A percentile compares a stretch with the other conserved stretches of the same genome.
Conservation (phyloP, 805 yeast genomes). For the Wickerhamiella sergipiensis region DNA sequence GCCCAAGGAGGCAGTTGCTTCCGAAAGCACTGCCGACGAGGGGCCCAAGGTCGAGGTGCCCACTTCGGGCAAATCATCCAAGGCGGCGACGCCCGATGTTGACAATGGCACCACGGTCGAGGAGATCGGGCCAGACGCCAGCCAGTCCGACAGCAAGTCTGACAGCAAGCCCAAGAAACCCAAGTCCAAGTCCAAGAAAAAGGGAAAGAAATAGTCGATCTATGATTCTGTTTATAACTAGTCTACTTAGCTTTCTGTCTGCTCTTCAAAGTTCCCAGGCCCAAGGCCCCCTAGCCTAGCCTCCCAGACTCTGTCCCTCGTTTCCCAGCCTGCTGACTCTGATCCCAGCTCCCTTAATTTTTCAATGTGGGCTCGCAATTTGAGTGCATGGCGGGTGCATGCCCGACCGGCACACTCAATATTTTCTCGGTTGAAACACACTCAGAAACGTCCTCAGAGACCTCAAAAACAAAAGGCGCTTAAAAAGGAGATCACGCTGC, state of each 20-base stretch:
- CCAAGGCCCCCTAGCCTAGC: too few relatives aligned
- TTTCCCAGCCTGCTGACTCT: neutral
- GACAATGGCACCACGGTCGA: neutral
- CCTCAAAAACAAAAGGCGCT: neutral
- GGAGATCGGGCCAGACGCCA: neutral
- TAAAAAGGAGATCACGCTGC: constrained; percentile 28
- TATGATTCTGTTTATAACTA: too few relatives aligned
- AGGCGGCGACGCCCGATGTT: neutral
- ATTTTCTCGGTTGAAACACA: neutral
- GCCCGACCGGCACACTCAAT: neutral
- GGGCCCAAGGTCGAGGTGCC: neutral
- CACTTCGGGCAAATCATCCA: neutral
- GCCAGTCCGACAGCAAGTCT: neutral
- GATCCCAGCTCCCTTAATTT: neutral
- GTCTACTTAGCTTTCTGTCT: too few relatives aligned
- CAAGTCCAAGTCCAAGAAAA: neutral
- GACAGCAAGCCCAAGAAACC: neutral
- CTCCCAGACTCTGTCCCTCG: too few relatives aligned
- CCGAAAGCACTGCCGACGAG: neutral
- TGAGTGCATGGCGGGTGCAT: neutral
- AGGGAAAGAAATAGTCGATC: neutral
- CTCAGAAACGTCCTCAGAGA: neutral
- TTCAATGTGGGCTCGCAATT: neutral
- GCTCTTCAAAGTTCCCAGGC: too few relatives aligned
- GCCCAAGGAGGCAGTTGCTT: neutral